Evolutionary conservation across 371 early-diverging fungal species (phyloP).

Genomic region (Mortierella sp.): DNA sequence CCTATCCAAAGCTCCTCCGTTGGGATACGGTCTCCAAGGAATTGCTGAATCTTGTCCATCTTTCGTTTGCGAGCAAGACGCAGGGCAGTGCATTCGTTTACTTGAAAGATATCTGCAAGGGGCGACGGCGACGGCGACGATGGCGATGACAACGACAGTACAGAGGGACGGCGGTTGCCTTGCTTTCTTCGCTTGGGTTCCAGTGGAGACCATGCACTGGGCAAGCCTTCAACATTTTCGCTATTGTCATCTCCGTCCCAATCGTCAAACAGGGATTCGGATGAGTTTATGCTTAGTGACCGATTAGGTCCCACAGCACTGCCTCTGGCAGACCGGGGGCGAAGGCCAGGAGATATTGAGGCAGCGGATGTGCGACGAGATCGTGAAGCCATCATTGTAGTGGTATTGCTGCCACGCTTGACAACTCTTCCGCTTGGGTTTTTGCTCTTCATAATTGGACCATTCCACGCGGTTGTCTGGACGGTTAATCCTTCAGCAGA

Average conservation of each 20-base stretch:
- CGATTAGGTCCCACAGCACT: not conserved
- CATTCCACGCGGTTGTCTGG: not conserved
- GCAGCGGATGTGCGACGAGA: conserved; percentile 20
- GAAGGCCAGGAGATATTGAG: conserved; percentile 1
- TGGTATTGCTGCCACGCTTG: conserved; percentile 5
- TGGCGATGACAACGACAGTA: not conserved
- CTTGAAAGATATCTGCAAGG: not conserved
- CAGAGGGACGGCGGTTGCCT: conserved; percentile 2
- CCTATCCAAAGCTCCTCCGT: conserved; percentile 51
- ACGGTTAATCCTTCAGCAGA: too few relatives aligned
- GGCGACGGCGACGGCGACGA: not conserved
- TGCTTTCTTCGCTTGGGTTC: conserved; percentile 2
- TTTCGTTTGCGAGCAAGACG: conserved; percentile 38
- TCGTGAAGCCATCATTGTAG: not conserved
- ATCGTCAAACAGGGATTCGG: conserved; percentile 12
- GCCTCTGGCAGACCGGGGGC: not conserved
- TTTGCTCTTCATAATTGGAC: conserved; percentile 2
- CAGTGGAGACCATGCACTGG: too few relatives aligned
- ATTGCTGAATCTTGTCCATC: conserved; percentile 53
- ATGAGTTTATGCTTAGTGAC: conserved; percentile 4
- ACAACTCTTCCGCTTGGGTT: not conserved
- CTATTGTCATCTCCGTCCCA: conserved; percentile 5
- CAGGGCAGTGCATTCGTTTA: not conserved
- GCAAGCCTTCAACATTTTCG: not conserved
- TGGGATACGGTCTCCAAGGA: conserved; percentile 45